Evolutionary conservation across 2,329 filamentous ascomycete species (phyloP).

Genomic region (Sclerotiophoma versabilis): DNA sequence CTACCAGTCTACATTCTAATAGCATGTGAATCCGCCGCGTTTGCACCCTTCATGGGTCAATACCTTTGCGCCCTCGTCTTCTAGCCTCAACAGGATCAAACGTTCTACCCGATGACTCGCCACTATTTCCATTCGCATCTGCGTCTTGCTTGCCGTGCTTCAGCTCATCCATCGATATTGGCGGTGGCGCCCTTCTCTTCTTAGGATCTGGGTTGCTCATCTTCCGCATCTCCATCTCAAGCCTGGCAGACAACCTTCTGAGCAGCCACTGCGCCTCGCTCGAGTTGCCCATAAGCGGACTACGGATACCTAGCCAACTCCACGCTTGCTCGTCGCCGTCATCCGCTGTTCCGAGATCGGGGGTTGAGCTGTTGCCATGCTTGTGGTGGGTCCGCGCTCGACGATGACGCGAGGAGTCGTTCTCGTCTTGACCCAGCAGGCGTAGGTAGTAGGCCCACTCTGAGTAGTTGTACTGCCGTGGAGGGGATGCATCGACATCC

Average conservation of each 20-base stretch:
- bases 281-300: slow-evolving; percentile 72
- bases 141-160: slow-evolving; percentile 9
- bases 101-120: slow-evolving; percentile 16
- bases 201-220: slow-evolving; percentile 30
- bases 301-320: slow-evolving; percentile 76
- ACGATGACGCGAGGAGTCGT: slow-evolving; percentile 48
- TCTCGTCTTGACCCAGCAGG: slow-evolving; percentile 51
- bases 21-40: neutral
- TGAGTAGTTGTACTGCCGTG: slow-evolving; percentile 48
- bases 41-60: slow-evolving; percentile 12
- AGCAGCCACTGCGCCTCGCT: slow-evolving; percentile 78
- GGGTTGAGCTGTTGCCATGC: slow-evolving; percentile 25
- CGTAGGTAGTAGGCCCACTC: slow-evolving; percentile 51
- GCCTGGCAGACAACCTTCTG: slow-evolving; percentile 65
- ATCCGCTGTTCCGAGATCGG: slow-evolving; percentile 43
- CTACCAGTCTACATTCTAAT: neutral
- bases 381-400: slow-evolving; percentile 33
- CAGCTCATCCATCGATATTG: slow-evolving; percentile 44
- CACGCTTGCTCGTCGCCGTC: slow-evolving; percentile 64
- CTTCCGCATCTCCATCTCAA: slow-evolving; percentile 55
- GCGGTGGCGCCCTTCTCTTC: slow-evolving; percentile 34
- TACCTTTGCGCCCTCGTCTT: slow-evolving; percentile 1
- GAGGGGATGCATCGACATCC: slow-evolving; percentile 50
- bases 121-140: slow-evolving; percentile 5
- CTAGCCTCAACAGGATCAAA: slow-evolving; percentile 20